Evolutionary conservation across 148 eudicot species (phyloP), one percentile per base, ranked within the genome.

Genomic region (Vaccinium myrtillus): DNA sequence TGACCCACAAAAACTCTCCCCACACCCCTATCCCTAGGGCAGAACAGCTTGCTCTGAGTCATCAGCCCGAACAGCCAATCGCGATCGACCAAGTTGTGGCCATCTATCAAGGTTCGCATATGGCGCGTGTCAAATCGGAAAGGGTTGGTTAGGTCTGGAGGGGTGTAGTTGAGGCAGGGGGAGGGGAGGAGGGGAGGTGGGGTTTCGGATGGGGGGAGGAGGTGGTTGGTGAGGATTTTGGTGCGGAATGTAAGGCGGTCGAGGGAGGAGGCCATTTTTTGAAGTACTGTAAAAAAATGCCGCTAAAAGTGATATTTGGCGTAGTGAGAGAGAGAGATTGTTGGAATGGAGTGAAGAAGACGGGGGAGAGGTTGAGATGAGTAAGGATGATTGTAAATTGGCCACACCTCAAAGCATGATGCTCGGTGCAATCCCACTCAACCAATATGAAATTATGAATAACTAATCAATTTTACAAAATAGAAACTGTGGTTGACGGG

Each of bases 61-160:
- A 96, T 92, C 6, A 94, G 69, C 12, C 87, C 85, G 89, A 86
- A 96, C 4, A 96, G 86, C 92, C 93, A 92, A 80, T 96, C 97
- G 0, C 97, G 89, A 18, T 93, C 93, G 39, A 86, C 83, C 85
- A 94, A 36, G 87, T 94, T 81, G 91, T 96, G 97, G 27, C 84
- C 90, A 77, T 96, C 99, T 32, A 93, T n/a, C 2, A 94, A 85
- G 32, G 87, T 79, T 32, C 98, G 90, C 93, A 96, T 90, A 49
- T 78, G 23, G 0, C 59, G 75, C 13, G 88, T 80, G 87, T 90
- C 89, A 90, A 94, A 94, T 0, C 75, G 50, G 49, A 84, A 10
- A 0, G 67, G 84, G 77, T 87, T 90, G 25, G 91, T 79, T 50
- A 88, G 88, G 46, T 92, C 93, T 12, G 98, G 95, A 4, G 95